Evolutionary conservation across 805 yeast genomes (phyloP), one percentile per base, ranked within the genome.

Genomic region (Barnettozyma populi): DNA sequence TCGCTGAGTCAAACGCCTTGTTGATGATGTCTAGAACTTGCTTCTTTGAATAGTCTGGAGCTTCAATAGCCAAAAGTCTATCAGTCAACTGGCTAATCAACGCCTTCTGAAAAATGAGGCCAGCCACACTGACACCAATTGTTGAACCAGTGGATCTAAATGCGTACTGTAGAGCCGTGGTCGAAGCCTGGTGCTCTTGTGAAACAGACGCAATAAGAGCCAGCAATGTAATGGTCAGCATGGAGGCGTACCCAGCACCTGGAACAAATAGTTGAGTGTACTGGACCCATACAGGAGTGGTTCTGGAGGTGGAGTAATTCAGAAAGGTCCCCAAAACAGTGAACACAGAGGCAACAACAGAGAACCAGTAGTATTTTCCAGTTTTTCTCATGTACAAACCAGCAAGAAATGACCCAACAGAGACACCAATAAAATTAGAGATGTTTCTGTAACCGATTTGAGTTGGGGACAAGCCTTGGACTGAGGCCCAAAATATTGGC

Each of bases 141-240:
- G 94, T 85, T n/a, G 92, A 84, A 0, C 95, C 96, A 1, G 90
- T 82, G 9, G 92, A 83, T 59, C 95, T 74, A 70, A 86, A 88
- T 0, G 90, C 90, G 63, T 90, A 90, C 60, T 88, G 95, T 49
- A 90, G 86, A 0, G 96, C 86, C 0, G 97, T 90, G 2, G 92
- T 84, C 19, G 89, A 76, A 1, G 97, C 96, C 64, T 88, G 96
- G 58, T 73, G 76, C 45, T 76, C 73, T 20, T 71, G 64, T 9
- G 85, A 82, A 2, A 84, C 94, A 2, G 94, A 78, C 0, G 94
- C 82, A 46, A 88, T 84, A 65, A 88, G 72, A 0, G 95, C 85
- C 32, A 87, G 65, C 42, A 88, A 68, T 0, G 90, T 80, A 2
- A 86, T 78, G 0, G 95, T 87, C 51, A 87, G 71, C 62, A 80